Evolutionary conservation across 768 basidiomycete genomes (phyloP).

Genomic region (Mycena chlorophos): DNA sequence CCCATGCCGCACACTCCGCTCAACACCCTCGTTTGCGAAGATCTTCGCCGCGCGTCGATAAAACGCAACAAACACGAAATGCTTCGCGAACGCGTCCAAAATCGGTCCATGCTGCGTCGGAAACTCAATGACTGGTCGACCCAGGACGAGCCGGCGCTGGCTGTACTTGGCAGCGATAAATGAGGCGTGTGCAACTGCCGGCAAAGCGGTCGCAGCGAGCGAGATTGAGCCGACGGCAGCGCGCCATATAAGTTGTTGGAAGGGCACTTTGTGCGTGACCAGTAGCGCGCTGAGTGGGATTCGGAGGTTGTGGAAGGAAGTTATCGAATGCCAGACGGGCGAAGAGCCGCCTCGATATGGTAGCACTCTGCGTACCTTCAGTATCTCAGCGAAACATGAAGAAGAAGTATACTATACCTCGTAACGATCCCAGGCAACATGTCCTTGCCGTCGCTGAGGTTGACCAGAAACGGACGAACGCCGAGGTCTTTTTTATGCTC

Average conservation of each 20-base stretch:
- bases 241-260: conserved; percentile 15
- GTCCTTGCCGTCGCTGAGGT: conserved; percentile 26
- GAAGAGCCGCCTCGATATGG: conserved; percentile 33
- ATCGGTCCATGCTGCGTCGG: conserved; percentile 19
- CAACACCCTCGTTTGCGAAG: background rate
- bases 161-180: conserved; percentile 20
- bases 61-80: conserved; percentile 10
- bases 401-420: conserved; percentile 1
- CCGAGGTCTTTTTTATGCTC: conserved; percentile 30
- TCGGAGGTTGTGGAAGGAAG: conserved; percentile 35
- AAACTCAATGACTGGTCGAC: conserved; percentile 12
- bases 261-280: conserved; percentile 8
- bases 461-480: conserved; percentile 30
- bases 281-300: conserved; percentile 32
- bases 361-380: conserved; percentile 18
- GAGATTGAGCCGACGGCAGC: conserved; percentile 20
- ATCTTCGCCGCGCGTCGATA: conserved; percentile 2
- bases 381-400: background rate
- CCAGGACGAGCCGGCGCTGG: conserved; percentile 1
- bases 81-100: conserved; percentile 12
- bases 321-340: conserved; percentile 38
- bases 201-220: conserved; percentile 5
- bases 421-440: conserved; percentile 29
- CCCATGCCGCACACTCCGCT: conserved; percentile 3
- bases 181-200: conserved; percentile 6